Base-by-base conservation (phyloP, 2,329 filamentous ascomycete species). In the Samsoniella hepiali region DNA sequence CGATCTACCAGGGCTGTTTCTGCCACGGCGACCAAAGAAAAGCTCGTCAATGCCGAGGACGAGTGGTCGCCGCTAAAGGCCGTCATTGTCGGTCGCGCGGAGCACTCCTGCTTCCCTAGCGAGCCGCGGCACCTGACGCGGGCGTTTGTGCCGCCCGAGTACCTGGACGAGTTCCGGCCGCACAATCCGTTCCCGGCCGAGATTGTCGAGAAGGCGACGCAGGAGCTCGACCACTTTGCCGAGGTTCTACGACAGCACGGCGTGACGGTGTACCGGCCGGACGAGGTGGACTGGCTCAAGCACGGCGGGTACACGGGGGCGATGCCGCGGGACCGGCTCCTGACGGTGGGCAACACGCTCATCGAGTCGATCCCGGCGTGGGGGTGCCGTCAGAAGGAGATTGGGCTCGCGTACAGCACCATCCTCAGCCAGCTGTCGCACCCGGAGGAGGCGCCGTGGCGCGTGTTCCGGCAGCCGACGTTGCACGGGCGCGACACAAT, bases 241-340 rank as follows among this genome's bases (percentile, higher is more conserved):
- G 56, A 63, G 0, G 66, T 72, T 36, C 64, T 72, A 38, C 61
- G 68, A 51, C 34, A 60, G 8, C 61, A 68, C 17, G 70, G 70
- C 2, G 62, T 71, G 31, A 65, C 63, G 3, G 70, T 73, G 34
- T 69, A 72, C 58, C 66, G 71, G 13, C 69, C 69, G 1, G 57
- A 64, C 5, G 58, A 60, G 47, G 64, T 69, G 22, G 61, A 69
- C 62, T 71, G 69, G 69, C 32, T 63, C 17, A 68, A 69, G 58
- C 64, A 69, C 61, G 67, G 67, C 60, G 70, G 71, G 36, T 75
- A 75, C 63, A 74, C 72, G 0, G 72, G 72, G 5, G 68, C 72
- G 27, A 75, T 75, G 72, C 72, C 72, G 6, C 69, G 72, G 11
- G 73, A 75, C 62, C 68, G 70, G n/a, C 58, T 74, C 9, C 69